Base-by-base conservation (phyloP, 257 asterid genomes). In the Fraxinus pennsylvanica region DNA sequence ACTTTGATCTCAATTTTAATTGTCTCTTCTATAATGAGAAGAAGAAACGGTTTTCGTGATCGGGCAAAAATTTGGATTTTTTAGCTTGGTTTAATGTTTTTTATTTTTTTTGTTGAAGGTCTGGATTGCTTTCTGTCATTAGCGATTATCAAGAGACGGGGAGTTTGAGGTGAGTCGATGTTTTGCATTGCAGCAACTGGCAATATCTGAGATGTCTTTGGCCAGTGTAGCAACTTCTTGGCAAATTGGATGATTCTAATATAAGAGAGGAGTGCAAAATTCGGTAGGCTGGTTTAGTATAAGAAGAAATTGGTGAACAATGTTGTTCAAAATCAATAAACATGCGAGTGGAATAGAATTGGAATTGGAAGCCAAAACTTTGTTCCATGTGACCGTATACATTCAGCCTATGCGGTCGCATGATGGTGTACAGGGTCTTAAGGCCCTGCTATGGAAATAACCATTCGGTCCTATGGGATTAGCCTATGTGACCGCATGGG, bases 101-200 rank as follows among this genome's bases (percentile, higher is more conserved):
- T 2, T 3, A 33, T 33, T 33, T 19, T 15, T 67, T 61, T 41
- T 19, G 4, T 33, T 59, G 30, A 71, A n/a, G 71, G 22, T 70
- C 74, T 68, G 69, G 15, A 39, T 63, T 29, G 63, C 71, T 72
- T 78, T 50, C 15, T 2, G 6, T 13, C 45, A 29, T 66, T 38
- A 12, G 8, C 30, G 27, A 38, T 27, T 5, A 39, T 33, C 79
- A 29, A 65, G 35, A 35, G 30, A 47, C 27, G 27, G 9, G 38
- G 41, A 36, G 68, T 67, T 76, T 68, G 67, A 75, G 79, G 79
- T 74, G 59, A 50, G 59, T 6, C 33, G 70, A 38, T 9, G 41
- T 69, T 69, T 35, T 69, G 69, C 74, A 32, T 1, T 38, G 33
- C 4, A 33, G 30, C n/a, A 27, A 54, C 4, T n/a, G 32, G 12